phyloP scores from a whole-genome alignment of 2,329 filamentous ascomycete species.

The Cladosporium sp. region DNA sequence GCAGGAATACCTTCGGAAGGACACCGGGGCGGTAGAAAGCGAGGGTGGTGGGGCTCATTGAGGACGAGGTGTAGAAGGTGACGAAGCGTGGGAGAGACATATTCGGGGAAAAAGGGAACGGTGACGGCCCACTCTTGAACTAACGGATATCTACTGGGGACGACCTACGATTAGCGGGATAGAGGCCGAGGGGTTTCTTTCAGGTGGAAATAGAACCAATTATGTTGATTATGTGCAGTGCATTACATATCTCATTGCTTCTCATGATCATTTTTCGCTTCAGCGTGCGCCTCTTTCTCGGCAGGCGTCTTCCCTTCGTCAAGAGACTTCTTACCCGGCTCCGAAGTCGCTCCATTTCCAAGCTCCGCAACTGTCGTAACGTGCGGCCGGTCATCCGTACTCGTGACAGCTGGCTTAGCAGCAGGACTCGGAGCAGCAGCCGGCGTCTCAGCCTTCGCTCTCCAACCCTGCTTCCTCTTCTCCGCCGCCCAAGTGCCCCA shows the following conservation, averaged over 20 bases:
- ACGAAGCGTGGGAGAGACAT: too few relatives aligned
- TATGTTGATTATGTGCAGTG: not conserved
- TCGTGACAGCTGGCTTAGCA: not conserved
- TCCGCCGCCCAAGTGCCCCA: slow-evolving; percentile 65
- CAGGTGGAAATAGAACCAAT: too few relatives aligned
- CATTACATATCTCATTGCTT: not conserved
- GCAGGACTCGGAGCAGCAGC: not conserved
- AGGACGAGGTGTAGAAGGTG: too few relatives aligned
- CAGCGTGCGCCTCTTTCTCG: not conserved
- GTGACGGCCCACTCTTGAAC: too few relatives aligned
- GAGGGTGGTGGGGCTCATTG: too few relatives aligned
- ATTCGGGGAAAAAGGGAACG: too few relatives aligned
- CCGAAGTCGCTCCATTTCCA: not conserved
- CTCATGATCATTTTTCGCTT: not conserved
- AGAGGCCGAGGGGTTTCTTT: too few relatives aligned
- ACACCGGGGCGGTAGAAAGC: too few relatives aligned
- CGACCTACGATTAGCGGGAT: too few relatives aligned
- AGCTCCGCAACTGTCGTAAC: not conserved
- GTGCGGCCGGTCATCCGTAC: slow-evolving; percentile 1
- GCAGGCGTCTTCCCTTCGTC: not conserved
- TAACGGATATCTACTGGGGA: too few relatives aligned
- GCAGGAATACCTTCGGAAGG: not conserved
- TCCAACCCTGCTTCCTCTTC: slow-evolving; percentile 57
- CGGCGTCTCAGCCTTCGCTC: slow-evolving; percentile 4
- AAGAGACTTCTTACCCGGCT: not conserved